These are phyloP conservation scores for Trichopus zeylanicus DNA, from an alignment of 116 monocot genomes.

Conservation along the genomic window DNA sequence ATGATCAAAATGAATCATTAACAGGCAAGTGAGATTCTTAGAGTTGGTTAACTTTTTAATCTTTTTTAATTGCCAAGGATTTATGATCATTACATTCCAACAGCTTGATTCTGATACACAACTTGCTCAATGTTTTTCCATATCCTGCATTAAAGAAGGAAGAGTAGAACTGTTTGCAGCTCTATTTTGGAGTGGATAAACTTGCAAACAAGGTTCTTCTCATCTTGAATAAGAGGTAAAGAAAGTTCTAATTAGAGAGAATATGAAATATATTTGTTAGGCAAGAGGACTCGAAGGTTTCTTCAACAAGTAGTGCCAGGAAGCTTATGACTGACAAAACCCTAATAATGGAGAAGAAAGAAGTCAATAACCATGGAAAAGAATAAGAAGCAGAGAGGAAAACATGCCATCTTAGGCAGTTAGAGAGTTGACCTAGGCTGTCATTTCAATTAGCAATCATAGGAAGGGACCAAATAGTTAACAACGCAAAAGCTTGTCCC, in stretches of 20 bases:
- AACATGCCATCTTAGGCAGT: background rate
- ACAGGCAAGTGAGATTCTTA: too few relatives aligned
- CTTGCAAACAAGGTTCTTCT: too few relatives aligned
- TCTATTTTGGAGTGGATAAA: too few relatives aligned
- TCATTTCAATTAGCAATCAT: conserved; percentile 6
- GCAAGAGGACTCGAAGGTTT: background rate
- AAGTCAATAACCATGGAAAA: background rate
- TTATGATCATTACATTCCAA: background rate
- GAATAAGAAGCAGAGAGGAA: background rate
- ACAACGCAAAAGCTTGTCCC: background rate
- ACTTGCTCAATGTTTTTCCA: background rate
- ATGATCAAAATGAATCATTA: background rate
- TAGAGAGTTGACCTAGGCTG: conserved; percentile 6
- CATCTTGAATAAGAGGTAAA: too few relatives aligned
- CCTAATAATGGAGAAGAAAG: background rate
- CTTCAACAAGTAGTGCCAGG: background rate
- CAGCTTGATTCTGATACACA: background rate
- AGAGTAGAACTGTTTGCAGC: too few relatives aligned
- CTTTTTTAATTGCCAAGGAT: background rate
- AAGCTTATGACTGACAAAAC: background rate
- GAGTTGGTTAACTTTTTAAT: too few relatives aligned
- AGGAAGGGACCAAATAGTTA: conserved; percentile 1
- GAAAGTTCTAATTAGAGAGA: background rate
- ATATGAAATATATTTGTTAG: background rate
- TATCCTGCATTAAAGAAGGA: too few relatives aligned